These are phyloP conservation scores for Canariomyces notabilis DNA, from an alignment of 2,329 filamentous ascomycete species.

Conservation along the genomic window DNA sequence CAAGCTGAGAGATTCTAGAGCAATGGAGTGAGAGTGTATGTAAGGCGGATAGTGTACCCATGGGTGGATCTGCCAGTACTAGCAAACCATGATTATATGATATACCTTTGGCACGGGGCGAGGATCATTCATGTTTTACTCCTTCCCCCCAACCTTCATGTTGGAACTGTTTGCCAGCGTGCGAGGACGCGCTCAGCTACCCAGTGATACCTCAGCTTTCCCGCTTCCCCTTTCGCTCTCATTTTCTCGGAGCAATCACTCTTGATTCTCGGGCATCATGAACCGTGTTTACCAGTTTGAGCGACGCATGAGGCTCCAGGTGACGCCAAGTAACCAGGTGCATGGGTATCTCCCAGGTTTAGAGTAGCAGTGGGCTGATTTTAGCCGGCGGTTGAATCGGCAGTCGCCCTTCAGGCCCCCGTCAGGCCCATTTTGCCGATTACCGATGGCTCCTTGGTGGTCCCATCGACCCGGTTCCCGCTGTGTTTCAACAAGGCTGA, in stretches of 20 bases:
- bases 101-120: no score
- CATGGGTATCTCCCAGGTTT: neutral
- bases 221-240: neutral
- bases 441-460: constrained; percentile 1
- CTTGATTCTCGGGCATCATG: neutral
- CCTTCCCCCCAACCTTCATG: no score
- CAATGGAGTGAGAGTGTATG: no score
- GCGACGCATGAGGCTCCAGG: neutral
- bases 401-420: constrained; percentile 10
- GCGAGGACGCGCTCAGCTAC: no score
- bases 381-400: constrained; percentile 24
- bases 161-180: no score
- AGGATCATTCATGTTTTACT: no score
- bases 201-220: no score
- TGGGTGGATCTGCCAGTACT: no score
- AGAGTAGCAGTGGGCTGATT: constrained; percentile 16
- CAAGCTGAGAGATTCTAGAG: no score
- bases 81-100: no score
- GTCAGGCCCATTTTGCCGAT: constrained; percentile 8
- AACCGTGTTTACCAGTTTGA: constrained; percentile 3
- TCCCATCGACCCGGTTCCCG: neutral
- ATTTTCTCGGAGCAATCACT: neutral
- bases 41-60: no score
- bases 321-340: neutral
- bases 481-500: constrained; percentile 10